Evolutionary conservation across 2,329 filamentous ascomycete genomes (phyloP).

Genomic region (Pestalotiopsis sp.): DNA sequence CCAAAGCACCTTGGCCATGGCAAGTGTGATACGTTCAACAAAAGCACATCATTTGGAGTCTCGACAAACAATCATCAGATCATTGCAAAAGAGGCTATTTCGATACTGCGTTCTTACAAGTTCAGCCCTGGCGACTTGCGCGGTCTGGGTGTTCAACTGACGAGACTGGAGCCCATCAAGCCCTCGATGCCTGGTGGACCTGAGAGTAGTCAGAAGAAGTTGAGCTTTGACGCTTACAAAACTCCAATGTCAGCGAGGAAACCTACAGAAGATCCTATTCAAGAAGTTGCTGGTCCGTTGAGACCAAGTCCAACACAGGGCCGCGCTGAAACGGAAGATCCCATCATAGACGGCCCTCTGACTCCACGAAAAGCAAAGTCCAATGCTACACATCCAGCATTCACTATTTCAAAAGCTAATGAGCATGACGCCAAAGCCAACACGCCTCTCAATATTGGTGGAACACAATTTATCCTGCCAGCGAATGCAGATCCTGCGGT

Average conservation of each 20-base stretch:
- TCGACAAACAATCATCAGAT: constrained; percentile 75
- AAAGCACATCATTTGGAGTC: constrained; percentile 80
- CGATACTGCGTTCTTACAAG: constrained; percentile 77
- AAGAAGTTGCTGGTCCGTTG: constrained; percentile 45
- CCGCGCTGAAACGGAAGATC: constrained; percentile 44
- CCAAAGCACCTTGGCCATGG: constrained; percentile 94
- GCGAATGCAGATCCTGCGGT: constrained; percentile 81
- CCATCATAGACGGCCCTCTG: constrained; percentile 57
- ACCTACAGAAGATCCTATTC: constrained; percentile 43
- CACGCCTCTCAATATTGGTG: constrained; percentile 74
- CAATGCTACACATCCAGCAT: constrained; percentile 50
- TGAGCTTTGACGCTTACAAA: constrained; percentile 69
- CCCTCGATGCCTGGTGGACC: constrained; percentile 47
- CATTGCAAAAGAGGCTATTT: constrained; percentile 82
- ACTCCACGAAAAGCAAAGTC: constrained; percentile 55
- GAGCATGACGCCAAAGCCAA: constrained; percentile 59
- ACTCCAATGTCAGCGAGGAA: constrained; percentile 42
- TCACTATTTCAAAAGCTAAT: constrained; percentile 52
- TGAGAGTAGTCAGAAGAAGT: constrained; percentile 77
- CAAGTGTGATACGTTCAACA: constrained; percentile 93
- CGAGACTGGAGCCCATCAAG: constrained; percentile 84
- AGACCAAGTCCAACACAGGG: constrained; percentile 33
- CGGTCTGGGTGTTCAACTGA: constrained; percentile 90
- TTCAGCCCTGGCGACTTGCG: constrained; percentile 92
- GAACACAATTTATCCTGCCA: constrained; percentile 92